Evolutionary conservation across 345 rosid genomes (phyloP).

Genomic region (Aethionema arabicum): DNA sequence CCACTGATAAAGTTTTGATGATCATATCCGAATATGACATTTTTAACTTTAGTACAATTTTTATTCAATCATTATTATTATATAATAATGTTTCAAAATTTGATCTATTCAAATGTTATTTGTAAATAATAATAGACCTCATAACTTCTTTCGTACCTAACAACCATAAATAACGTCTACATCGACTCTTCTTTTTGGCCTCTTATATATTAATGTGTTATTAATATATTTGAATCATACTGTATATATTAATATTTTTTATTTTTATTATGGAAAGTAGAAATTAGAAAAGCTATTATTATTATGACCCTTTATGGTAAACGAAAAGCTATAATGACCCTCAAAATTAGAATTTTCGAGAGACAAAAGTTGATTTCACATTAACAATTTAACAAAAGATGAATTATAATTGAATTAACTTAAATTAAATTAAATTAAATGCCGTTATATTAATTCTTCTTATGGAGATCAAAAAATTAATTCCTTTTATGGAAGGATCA

Average conservation of each 20-base stretch:
- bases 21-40: slow-evolving; percentile 25
- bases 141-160: slow-evolving; percentile 31
- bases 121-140: slow-evolving; percentile 8
- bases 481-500: too few species aligned
- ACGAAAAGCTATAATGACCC: slow-evolving; percentile 26
- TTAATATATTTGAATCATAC: not conserved
- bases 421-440: too few species aligned
- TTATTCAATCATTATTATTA: slow-evolving; percentile 3
- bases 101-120: slow-evolving; percentile 5
- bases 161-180: slow-evolving; percentile 32
- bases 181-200: slow-evolving; percentile 30
- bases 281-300: too few species aligned
- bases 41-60: slow-evolving; percentile 30
- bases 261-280: slow-evolving; percentile 8
- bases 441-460: too few species aligned
- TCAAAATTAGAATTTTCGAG: slow-evolving; percentile 17
- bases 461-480: too few species aligned
- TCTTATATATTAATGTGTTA: slow-evolving; percentile 15
- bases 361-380: slow-evolving; percentile 13
- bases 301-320: slow-evolving; percentile 22
- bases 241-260: not conserved
- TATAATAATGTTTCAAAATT: not conserved
- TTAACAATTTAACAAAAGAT: not conserved
- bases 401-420: not conserved
- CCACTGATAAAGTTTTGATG: slow-evolving; percentile 32